phyloP scores from a whole-genome alignment of 1,284 basidiomycete genomes.

The Baeospora myosura region DNA sequence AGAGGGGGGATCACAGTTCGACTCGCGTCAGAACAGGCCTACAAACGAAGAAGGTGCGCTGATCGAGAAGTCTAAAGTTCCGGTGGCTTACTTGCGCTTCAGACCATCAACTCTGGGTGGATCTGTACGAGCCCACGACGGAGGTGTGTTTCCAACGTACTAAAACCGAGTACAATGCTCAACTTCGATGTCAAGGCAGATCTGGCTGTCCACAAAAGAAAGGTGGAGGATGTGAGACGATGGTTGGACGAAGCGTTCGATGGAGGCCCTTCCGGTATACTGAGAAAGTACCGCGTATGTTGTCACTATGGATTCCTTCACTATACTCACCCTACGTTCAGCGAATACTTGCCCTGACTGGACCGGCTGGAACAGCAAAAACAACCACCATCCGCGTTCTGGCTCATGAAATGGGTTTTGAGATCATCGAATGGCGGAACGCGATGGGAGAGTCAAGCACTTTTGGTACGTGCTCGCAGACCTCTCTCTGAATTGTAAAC shows the following conservation, averaged over 20 bases:
- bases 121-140: constrained; percentile 61
- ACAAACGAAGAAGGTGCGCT: neutral
- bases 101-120: constrained; percentile 67
- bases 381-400: constrained; percentile 79
- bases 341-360: constrained; percentile 82
- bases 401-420: constrained; percentile 67
- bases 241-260: constrained; percentile 86
- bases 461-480: constrained; percentile 13
- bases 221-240: constrained; percentile 76
- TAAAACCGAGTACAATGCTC: constrained; percentile 3
- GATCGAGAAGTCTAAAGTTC: neutral
- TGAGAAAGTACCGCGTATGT: constrained; percentile 75
- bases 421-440: constrained; percentile 85
- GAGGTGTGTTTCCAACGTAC: constrained; percentile 39
- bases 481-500: neutral
- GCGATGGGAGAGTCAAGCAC: constrained; percentile 35
- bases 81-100: neutral
- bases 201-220: constrained; percentile 83
- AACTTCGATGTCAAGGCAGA: constrained; percentile 44
- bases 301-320: neutral
- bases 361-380: constrained; percentile 88
- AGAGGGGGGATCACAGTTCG: constrained; percentile 13
- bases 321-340: constrained; percentile 22
- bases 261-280: constrained; percentile 54
- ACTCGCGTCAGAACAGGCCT: constrained; percentile 11